Evolutionary conservation across 2,329 filamentous ascomycete genomes (phyloP).

Genomic region (Coniochaeta sp.): DNA sequence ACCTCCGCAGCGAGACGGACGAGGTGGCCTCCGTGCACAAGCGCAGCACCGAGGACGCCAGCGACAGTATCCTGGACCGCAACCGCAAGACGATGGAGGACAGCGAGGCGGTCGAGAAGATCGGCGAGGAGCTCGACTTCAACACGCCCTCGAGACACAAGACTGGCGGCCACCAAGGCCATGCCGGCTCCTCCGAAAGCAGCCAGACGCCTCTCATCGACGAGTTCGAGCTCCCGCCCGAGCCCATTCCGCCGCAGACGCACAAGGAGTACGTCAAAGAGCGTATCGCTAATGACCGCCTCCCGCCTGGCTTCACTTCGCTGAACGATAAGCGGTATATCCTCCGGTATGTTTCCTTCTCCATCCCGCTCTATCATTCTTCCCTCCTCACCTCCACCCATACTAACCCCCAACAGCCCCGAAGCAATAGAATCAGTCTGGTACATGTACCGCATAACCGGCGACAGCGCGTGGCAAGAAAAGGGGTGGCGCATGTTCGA

Average conservation of each 20-base stretch:
- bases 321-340: constrained; percentile 48
- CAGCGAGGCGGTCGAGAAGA: constrained; percentile 12
- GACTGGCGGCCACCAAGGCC: background rate
- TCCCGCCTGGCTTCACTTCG: constrained; percentile 44
- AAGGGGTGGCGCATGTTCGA: constrained; percentile 84
- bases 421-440: constrained; percentile 86
- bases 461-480: constrained; percentile 66
- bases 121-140: constrained; percentile 15
- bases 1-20: background rate
- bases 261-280: constrained; percentile 47
- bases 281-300: constrained; percentile 32
- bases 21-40: background rate
- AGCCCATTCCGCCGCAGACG: constrained; percentile 34
- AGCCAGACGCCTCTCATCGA: constrained; percentile 10
- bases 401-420: constrained; percentile 42
- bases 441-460: constrained; percentile 86
- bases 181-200: background rate
- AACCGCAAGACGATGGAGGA: constrained; percentile 10
- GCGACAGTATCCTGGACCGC: background rate
- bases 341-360: constrained; percentile 42
- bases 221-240: constrained; percentile 17
- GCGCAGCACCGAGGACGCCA: constrained; percentile 1
- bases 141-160: constrained; percentile 8
- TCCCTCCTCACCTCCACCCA: background rate
- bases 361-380: constrained; percentile 3